These are phyloP conservation scores for Cladosporium oxysporum DNA, from an alignment of 2,329 filamentous ascomycete genomes.

Conservation along the genomic window DNA sequence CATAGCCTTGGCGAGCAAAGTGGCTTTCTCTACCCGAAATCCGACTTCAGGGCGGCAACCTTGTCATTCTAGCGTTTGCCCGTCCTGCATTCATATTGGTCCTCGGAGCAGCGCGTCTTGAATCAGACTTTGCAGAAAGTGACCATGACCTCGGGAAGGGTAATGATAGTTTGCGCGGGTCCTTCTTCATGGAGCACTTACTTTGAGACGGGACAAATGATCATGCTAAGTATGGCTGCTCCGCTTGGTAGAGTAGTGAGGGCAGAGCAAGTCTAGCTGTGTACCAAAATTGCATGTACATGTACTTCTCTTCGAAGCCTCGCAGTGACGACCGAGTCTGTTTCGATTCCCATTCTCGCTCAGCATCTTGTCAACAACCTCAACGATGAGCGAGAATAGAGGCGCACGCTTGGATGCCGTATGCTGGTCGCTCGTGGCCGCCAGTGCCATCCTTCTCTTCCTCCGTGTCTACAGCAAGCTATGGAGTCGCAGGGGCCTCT, in stretches of 20 bases:
- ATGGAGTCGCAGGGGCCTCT: slow-evolving; percentile 15
- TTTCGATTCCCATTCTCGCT: background rate
- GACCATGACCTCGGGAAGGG: background rate
- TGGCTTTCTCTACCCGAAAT: background rate
- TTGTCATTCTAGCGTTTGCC: background rate
- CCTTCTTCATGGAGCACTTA: background rate
- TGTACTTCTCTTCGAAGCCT: background rate
- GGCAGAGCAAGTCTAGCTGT: background rate
- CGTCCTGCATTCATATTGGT: background rate
- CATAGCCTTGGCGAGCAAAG: background rate
- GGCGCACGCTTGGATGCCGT: slow-evolving; percentile 8
- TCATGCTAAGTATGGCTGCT: slow-evolving; percentile 1
- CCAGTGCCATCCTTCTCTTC: background rate
- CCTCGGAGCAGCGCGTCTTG: background rate
- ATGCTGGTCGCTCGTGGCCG: slow-evolving; percentile 1
- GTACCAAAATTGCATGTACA: background rate
- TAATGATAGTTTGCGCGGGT: background rate
- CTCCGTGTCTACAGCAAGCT: slow-evolving; percentile 16
- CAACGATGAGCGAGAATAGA: slow-evolving; percentile 9
- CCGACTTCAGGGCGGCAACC: background rate
- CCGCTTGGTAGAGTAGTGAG: background rate
- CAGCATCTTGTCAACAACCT: background rate
- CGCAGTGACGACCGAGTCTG: background rate
- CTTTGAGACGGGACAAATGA: background rate
- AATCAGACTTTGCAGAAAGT: background rate